A percentile compares a stretch with the other conserved stretches of the same genome.
Conservation (phyloP, 371 early-diverging fungal genomes). For the Mucor indicus region DNA sequence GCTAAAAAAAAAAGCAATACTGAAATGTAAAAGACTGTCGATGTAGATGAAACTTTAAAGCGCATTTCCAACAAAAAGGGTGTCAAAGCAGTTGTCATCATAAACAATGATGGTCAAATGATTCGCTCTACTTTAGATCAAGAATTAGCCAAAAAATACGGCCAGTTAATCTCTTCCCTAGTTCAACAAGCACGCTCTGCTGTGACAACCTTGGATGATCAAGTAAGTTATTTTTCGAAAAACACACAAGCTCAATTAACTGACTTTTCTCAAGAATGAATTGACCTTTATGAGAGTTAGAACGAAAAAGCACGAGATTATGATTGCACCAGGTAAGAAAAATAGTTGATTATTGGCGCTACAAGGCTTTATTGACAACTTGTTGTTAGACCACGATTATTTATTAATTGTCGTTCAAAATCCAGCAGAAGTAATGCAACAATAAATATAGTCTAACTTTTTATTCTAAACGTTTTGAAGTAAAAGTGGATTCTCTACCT, state of each 20-base stretch:
- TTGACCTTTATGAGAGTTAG: slow-evolving; percentile 90
- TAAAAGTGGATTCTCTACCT: background rate
- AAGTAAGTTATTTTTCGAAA: slow-evolving; percentile 16
- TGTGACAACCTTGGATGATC: slow-evolving; percentile 35
- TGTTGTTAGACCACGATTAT: slow-evolving; percentile 75
- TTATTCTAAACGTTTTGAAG: background rate
- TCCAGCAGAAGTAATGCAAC: slow-evolving; percentile 51
- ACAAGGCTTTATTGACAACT: background rate
- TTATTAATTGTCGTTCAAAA: slow-evolving; percentile 87
- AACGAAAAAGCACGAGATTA: slow-evolving; percentile 92
- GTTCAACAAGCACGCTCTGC: slow-evolving; percentile 37
- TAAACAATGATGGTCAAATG: slow-evolving; percentile 78
- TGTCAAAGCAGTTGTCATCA: slow-evolving; percentile 75
- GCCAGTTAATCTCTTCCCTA: slow-evolving; percentile 31
- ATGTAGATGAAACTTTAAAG: slow-evolving; percentile 92
- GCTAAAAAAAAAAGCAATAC: background rate
- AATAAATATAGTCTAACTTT: slow-evolving; percentile 1
- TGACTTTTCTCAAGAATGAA: slow-evolving; percentile 64
- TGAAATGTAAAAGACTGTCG: slow-evolving; percentile 35
- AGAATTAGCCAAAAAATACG: slow-evolving; percentile 77
- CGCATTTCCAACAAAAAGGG: slow-evolving; percentile 82
- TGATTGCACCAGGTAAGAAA: slow-evolving; percentile 84
- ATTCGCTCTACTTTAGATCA: slow-evolving; percentile 87
- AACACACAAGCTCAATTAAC: background rate
- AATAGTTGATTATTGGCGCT: background rate